Base-by-base conservation (phyloP, 495 filamentous ascomycete species). In the Alectoria sarmentosa region DNA sequence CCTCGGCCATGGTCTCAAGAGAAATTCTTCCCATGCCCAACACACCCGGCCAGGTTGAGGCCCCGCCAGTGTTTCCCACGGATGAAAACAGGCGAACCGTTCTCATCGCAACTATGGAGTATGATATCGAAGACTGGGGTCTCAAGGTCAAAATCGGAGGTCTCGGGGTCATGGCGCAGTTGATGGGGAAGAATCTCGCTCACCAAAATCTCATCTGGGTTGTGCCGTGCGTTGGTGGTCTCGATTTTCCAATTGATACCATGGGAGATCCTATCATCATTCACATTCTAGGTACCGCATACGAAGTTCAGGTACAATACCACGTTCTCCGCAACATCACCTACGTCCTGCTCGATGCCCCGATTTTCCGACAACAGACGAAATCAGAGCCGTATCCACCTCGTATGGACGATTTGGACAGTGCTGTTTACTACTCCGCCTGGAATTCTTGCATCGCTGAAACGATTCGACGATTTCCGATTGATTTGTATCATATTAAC, bases 401-500 rank as follows among this genome's bases (percentile, higher is more conserved):
- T 49, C 73, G 79, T 13, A 82, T 80, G 72, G 73, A 74, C 37
- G 73, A 75, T 70, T 79, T 87, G 57, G 83, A 85, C 44, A 81
- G 77, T 61, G 84, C 84, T 41, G 77, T 87, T 46, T 82, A 83
- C 72, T 87, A 87, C 69, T 84, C 83, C 1, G 82, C 84, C 0
- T 87, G 84, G 84, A 87, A 87, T 67, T 75, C 74, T 58, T 87
- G 83, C 65, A 86, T 87, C 64, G 84, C 85, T 26, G 76, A 84
- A 65, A 72, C 83, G 0, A 79, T 84, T 63, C 78, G 77, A 48
- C 76, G 81, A 7, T 83, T 83, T 58, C 82, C 85, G 0, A 78
- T 89, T 55, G 88, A 91, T 68, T 69, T 91, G 36, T 91, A 91
- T 69, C 88, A 91, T 71, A 87, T 90, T 69, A 91, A 91, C 73